Evolutionary conservation across 2,329 filamentous ascomycete species (phyloP), one percentile per base, ranked within the genome.

Genomic region (Penicillium polonicum): DNA sequence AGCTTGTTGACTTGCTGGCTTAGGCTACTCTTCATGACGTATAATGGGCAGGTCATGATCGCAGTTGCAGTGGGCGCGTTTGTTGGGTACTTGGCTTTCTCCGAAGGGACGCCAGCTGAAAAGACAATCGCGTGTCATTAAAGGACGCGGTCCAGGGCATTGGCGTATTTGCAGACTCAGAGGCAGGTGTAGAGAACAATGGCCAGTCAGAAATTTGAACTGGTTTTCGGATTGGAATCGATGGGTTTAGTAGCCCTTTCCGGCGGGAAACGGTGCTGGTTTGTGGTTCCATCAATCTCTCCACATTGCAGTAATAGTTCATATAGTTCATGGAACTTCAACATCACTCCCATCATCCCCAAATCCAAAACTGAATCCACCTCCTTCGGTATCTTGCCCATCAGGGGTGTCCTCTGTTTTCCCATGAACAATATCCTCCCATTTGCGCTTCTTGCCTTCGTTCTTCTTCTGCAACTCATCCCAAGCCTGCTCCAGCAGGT

Each of bases 21-120:
- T 59, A 97, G 93, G 94, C 82, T 99, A 60, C 79, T 99, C 23
- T 99, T 99, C 78, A 99, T 99, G 94, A 99, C 94, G n/a, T 99
- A 99, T 79, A 99, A 99, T 70, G 94, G 94, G 56, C 96, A 90
- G 88, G 87, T 99, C 66, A 99, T 99, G 94, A 77, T 96, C 65
- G 85, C 93, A 3, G 92, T 97, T 17, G 89, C 89, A 0, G 79
- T 95, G 10, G 94, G 94, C 17, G 92, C 93, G 0, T 96, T 95
- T 65, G 75, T 96, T 44, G 94, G 94, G 43, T 97, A 96, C 72
- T 72, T 96, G 59, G 68, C 88, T 44, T 99, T 97, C 78, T 89
- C 90, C 17, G 83, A 85, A 55, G 80, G 82, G 53, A 86, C 86
- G 1, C 83, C 86, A 52, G 84, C 88, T 8, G 88, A 88, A 29